phyloP scores from a whole-genome alignment of 2,329 filamentous ascomycete species.

The Fusarium longipes region DNA sequence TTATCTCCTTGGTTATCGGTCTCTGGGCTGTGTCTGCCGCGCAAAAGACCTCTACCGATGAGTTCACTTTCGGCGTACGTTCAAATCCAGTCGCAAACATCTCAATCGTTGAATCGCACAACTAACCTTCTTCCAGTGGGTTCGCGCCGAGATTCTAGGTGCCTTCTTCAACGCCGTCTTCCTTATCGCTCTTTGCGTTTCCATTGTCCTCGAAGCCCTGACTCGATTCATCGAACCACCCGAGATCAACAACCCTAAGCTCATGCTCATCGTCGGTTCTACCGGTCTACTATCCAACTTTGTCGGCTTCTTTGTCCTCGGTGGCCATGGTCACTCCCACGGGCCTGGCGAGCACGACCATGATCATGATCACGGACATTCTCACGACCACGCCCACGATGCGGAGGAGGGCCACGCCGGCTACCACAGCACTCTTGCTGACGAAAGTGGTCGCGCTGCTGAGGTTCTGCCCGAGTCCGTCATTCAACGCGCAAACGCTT shows the following conservation, averaged over 20 bases:
- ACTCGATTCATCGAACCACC: constrained; percentile 93
- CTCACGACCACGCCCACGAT: constrained; percentile 52
- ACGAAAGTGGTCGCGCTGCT: constrained; percentile 68
- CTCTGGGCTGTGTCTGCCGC: constrained; percentile 95
- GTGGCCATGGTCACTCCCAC: constrained; percentile 90
- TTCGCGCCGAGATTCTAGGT: constrained; percentile 95
- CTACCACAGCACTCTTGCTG: constrained; percentile 58
- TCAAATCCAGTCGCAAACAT: constrained; percentile 30
- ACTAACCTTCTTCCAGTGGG: constrained; percentile 72
- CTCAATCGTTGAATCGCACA: neutral
- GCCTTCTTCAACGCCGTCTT: constrained; percentile 98
- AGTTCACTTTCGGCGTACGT: constrained; percentile 92
- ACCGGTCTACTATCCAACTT: constrained; percentile 90
- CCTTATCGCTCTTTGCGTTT: constrained; percentile 93
- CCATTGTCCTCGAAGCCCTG: constrained; percentile 94
- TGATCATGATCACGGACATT: constrained; percentile 53
- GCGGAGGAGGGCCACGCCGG: constrained; percentile 65
- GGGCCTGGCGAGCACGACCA: constrained; percentile 66
- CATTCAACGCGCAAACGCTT: constrained; percentile 60
- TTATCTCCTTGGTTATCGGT: constrained; percentile 91
- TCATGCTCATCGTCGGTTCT: constrained; percentile 90
- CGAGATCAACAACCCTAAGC: constrained; percentile 82
- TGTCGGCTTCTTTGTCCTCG: constrained; percentile 88
- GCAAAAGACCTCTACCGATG: constrained; percentile 84
- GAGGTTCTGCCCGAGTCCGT: constrained; percentile 73